Conservation (phyloP, 805 yeast genomes). For the Pichia thaimueangensis region DNA sequence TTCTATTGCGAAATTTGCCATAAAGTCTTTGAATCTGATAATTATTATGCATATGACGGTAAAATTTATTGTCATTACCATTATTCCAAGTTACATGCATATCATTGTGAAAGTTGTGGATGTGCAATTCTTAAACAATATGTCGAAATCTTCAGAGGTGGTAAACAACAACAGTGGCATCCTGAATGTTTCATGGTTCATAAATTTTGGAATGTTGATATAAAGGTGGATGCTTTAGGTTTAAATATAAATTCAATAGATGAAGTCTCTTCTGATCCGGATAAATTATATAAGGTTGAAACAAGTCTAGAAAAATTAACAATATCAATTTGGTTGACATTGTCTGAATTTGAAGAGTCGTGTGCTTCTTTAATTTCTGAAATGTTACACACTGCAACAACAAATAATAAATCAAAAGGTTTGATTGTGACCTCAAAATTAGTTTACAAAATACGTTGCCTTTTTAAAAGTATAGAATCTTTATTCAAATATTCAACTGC, state of each 20-base stretch:
- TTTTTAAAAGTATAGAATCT: slow-evolving; percentile 69
- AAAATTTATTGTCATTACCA: slow-evolving; percentile 87
- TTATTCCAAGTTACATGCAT: slow-evolving; percentile 79
- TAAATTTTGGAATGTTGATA: slow-evolving; percentile 89
- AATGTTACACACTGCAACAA: slow-evolving; percentile 81
- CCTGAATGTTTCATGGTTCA: slow-evolving; percentile 98
- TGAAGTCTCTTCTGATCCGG: slow-evolving; percentile 36
- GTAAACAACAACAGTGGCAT: slow-evolving; percentile 94
- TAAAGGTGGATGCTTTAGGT: slow-evolving; percentile 57
- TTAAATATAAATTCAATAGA: slow-evolving; percentile 23
- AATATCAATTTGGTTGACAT: slow-evolving; percentile 72
- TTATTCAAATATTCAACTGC: slow-evolving; percentile 21
- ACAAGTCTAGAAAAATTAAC: slow-evolving; percentile 51
- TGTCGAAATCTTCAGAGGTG: slow-evolving; percentile 87
- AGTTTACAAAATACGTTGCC: slow-evolving; percentile 64
- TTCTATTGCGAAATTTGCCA: slow-evolving; percentile 87
- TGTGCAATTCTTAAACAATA: slow-evolving; percentile 90
- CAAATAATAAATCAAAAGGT: slow-evolving; percentile 63
- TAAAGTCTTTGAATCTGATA: slow-evolving; percentile 84
- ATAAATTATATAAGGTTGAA: slow-evolving; percentile 52
- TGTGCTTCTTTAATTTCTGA: slow-evolving; percentile 86
- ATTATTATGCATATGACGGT: slow-evolving; percentile 82
- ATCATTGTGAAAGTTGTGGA: slow-evolving; percentile 88
- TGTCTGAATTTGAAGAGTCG: slow-evolving; percentile 85
- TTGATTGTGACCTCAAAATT: slow-evolving; percentile 63